phyloP scores from a whole-genome alignment of 1,139 yeast genomes.

The Candida frijolesensis region DNA sequence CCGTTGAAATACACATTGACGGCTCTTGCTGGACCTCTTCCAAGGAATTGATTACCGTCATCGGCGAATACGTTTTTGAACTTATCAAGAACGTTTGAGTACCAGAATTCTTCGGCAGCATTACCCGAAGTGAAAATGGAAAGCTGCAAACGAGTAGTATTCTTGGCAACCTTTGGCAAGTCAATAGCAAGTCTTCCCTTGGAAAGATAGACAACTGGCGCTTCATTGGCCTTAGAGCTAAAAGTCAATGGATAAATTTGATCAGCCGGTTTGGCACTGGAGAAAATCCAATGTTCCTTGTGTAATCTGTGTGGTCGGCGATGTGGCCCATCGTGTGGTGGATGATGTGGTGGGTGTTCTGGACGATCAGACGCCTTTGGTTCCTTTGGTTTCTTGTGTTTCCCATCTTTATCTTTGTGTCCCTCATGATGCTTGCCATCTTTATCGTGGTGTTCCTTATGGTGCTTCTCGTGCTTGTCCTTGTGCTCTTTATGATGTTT shows the following conservation, averaged over 20 bases:
- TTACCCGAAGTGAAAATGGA: conserved; percentile 74
- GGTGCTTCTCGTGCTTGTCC: conserved; percentile 4
- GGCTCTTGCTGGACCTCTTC: conserved; percentile 67
- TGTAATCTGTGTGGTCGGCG: conserved; percentile 8
- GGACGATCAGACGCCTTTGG: not conserved
- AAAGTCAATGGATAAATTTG: conserved; percentile 33
- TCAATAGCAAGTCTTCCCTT: conserved; percentile 32
- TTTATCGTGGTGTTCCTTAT: not conserved
- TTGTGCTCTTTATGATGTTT: conserved; percentile 2
- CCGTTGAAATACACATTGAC: conserved; percentile 56
- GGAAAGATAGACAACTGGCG: conserved; percentile 48
- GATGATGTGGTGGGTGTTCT: conserved; percentile 4
- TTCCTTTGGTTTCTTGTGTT: conserved; percentile 5
- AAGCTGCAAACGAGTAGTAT: conserved; percentile 60
- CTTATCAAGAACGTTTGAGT: conserved; percentile 59
- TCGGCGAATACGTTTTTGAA: conserved; percentile 38
- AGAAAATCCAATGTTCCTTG: conserved; percentile 20
- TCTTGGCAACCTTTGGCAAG: conserved; percentile 44
- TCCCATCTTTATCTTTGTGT: conserved; percentile 4
- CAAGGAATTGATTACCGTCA: conserved; percentile 42
- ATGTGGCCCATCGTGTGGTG: conserved; percentile 7
- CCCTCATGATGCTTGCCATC: not conserved
- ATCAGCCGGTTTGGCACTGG: conserved; percentile 32
- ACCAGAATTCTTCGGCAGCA: conserved; percentile 85
- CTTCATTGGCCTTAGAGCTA: conserved; percentile 17